Conservation (phyloP, 805 yeast genomes). For the Hanseniaspora jakobsenii region DNA sequence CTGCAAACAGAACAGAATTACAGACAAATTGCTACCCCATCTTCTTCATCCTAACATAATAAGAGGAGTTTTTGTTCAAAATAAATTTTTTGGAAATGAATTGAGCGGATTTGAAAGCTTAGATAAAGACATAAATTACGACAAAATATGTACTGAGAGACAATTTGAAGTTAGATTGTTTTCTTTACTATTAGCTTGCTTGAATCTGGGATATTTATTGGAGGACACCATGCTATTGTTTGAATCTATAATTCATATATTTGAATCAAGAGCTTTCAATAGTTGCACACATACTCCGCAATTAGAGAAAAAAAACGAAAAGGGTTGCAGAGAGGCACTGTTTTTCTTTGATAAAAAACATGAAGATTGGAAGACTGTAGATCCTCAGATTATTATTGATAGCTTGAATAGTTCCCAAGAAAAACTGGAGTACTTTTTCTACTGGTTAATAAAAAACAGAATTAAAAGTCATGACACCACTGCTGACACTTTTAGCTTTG, state of each 20-base stretch:
- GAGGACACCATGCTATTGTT: constrained; percentile 28
- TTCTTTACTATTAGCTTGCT: constrained; percentile 36
- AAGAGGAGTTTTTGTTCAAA: constrained; percentile 42
- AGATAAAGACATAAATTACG: constrained; percentile 16
- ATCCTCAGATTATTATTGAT: constrained; percentile 2
- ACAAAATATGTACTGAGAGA: constrained; percentile 30
- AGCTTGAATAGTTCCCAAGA: constrained; percentile 20
- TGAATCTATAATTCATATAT: constrained; percentile 36
- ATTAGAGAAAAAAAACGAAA: constrained; percentile 21
- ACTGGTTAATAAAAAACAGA: constrained; percentile 21
- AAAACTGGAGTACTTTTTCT: constrained; percentile 22
- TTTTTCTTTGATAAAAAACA: constrained; percentile 23
- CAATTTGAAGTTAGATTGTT: constrained; percentile 34
- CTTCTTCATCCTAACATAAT: constrained; percentile 46
- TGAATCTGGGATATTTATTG: constrained; percentile 39
- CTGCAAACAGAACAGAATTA: constrained; percentile 39
- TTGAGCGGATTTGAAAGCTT: constrained; percentile 19
- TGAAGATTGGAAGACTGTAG: constrained; percentile 21
- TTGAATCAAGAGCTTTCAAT: constrained; percentile 31
- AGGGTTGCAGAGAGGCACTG: constrained; percentile 22
- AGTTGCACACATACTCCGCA: constrained; percentile 24
- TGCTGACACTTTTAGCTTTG: not conserved
- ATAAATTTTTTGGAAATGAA: constrained; percentile 24
- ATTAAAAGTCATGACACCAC: too few species aligned
- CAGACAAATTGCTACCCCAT: constrained; percentile 43